A percentile compares a stretch with the other conserved stretches of the same genome.
These are phyloP conservation scores for Daucus carota DNA, from an alignment of 129 eudicot genomes.

Conservation along the genomic window DH1_v3.0 NC_030382.2:29382001-29382500, in stretches of 20 bases:
- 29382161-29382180: slow-evolving; percentile 76
- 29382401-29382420: slow-evolving; percentile 1
- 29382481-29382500: not conserved
- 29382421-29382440: not conserved
- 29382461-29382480: not conserved
- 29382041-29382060: slow-evolving; percentile 60
- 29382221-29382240: slow-evolving; percentile 53
- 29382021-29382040: slow-evolving; percentile 52
- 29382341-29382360: slow-evolving; percentile 10
- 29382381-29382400: not conserved
- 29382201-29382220: slow-evolving; percentile 46
- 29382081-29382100: slow-evolving; percentile 42
- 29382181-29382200: slow-evolving; percentile 82
- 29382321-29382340: slow-evolving; percentile 70
- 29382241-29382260: slow-evolving; percentile 62
- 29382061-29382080: slow-evolving; percentile 52
- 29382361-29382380: not conserved
- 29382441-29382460: not conserved
- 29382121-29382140: slow-evolving; percentile 64
- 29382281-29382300: slow-evolving; percentile 69
- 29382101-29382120: slow-evolving; percentile 36
- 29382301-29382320: slow-evolving; percentile 66
- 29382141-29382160: slow-evolving; percentile 71
- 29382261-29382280: slow-evolving; percentile 45
- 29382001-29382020: slow-evolving; percentile 63